Evolutionary conservation across 75 land plant species (phyloP).

Genomic region (Adiantum capillusveneris): DNA sequence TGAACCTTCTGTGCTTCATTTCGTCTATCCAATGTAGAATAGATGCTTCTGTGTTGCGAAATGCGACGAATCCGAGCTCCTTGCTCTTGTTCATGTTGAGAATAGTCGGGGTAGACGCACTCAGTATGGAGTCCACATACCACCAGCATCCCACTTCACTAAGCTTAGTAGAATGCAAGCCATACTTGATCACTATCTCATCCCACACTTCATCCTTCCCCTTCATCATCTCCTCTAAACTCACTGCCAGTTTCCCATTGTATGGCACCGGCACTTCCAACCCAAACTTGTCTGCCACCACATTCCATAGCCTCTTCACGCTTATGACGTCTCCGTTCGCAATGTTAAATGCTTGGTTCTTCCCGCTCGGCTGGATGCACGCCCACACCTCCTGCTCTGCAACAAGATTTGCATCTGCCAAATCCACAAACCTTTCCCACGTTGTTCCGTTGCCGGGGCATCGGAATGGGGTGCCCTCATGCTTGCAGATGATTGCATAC

Average conservation of each 20-base stretch:
- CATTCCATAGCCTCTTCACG: conserved; percentile 68
- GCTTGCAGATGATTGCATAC: conserved; percentile 63
- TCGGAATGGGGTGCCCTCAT: conserved; percentile 34
- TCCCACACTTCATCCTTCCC: conserved; percentile 63
- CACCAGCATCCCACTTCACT: conserved; percentile 61
- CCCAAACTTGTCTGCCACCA: conserved; percentile 54
- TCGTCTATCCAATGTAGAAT: conserved; percentile 56
- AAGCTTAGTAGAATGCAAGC: conserved; percentile 32
- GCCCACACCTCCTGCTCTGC: conserved; percentile 96
- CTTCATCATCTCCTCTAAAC: conserved; percentile 51
- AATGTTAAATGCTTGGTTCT: conserved; percentile 73
- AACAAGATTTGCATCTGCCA: conserved; percentile 68
- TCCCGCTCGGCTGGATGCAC: conserved; percentile 43
- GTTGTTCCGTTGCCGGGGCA: conserved; percentile 45
- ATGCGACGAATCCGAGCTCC: conserved; percentile 74
- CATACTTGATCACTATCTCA: conserved; percentile 52
- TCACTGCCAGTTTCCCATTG: conserved; percentile 10
- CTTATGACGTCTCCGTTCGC: conserved; percentile 66
- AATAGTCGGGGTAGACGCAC: conserved; percentile 7
- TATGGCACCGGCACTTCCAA: conserved; percentile 31
- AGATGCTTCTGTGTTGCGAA: conserved; percentile 45
- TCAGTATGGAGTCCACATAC: conserved; percentile 43
- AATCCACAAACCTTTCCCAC: conserved; percentile 54
- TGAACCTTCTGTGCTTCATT: conserved; percentile 54
- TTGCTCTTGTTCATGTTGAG: conserved; percentile 81